A percentile compares a stretch with the other conserved stretches of the same genome.
These are phyloP conservation scores for Magnusiomyces paraingens DNA, from an alignment of 1,139 yeast genomes.

Conservation along the genomic window DNA sequence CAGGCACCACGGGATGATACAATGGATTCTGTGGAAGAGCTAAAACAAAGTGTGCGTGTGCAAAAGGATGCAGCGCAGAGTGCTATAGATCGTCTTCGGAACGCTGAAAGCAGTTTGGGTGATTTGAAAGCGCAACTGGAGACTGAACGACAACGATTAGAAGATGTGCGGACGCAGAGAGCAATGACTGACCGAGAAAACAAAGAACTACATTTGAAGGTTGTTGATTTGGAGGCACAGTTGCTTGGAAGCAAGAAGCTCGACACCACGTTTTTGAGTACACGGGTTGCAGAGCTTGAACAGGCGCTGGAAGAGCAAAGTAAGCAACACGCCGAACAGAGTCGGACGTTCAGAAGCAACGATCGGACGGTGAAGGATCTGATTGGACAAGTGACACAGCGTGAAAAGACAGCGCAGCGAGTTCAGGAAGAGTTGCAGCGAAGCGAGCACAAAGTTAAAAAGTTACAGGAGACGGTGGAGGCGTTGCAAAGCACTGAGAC, in stretches of 20 bases:
- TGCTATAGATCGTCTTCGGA: slow-evolving; percentile 11
- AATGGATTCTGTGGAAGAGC: slow-evolving; percentile 19
- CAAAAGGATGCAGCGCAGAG: slow-evolving; percentile 22
- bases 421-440: slow-evolving; percentile 31
- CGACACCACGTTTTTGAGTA: slow-evolving; percentile 22
- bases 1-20: slow-evolving; percentile 6
- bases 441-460: slow-evolving; percentile 34
- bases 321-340: slow-evolving; percentile 31
- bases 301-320: slow-evolving; percentile 34
- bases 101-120: slow-evolving; percentile 11
- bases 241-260: slow-evolving; percentile 22
- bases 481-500: slow-evolving; percentile 41
- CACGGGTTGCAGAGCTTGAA: slow-evolving; percentile 34
- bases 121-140: slow-evolving; percentile 22
- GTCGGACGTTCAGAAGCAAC: slow-evolving; percentile 28
- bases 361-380: slow-evolving; percentile 31
- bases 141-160: slow-evolving; percentile 26
- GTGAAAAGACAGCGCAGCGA: slow-evolving; percentile 25
- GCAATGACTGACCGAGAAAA: slow-evolving; percentile 28
- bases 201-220: slow-evolving; percentile 28
- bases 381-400: slow-evolving; percentile 23
- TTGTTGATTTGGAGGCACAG: slow-evolving; percentile 32
- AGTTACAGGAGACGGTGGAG: slow-evolving; percentile 37
- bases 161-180: slow-evolving; percentile 22
- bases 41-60: slow-evolving; percentile 20